Percentiles rank a stretch among this genome's conserved stretches.
Conservation (phyloP, 371 early-diverging fungal genomes). For the Coemansia sp. region DNA sequence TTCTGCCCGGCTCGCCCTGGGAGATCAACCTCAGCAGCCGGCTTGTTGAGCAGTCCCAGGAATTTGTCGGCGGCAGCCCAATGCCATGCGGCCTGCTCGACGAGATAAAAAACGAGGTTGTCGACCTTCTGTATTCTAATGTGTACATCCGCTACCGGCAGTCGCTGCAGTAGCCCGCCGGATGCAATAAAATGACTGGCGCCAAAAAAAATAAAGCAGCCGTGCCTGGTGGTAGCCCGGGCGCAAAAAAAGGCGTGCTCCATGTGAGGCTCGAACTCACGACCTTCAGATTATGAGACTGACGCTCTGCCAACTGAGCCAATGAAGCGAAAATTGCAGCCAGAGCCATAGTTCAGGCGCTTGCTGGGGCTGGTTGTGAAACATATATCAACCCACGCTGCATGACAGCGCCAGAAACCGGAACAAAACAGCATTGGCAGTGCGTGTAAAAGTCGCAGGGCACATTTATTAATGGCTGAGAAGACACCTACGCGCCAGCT, state of each 20-base stretch:
- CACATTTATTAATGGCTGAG: no score
- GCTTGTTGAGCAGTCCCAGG: conserved; percentile 7
- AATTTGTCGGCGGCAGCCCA: conserved; percentile 12
- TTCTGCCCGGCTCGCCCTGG: conserved; percentile 34
- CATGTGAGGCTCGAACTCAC: conserved; percentile 35
- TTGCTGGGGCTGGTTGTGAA: no score
- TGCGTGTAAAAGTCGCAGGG: no score
- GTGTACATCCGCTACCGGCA: conserved; percentile 37
- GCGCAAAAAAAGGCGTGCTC: conserved; percentile 4
- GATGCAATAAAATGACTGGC: neutral
- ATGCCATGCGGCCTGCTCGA: conserved; percentile 35
- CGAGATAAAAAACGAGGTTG: conserved; percentile 24
- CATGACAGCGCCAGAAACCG: no score
- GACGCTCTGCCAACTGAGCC: conserved; percentile 36
- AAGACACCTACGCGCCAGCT: neutral
- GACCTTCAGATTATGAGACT: conserved; percentile 36
- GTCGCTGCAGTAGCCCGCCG: neutral
- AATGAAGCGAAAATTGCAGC: conserved; percentile 12
- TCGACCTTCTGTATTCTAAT: conserved; percentile 35
- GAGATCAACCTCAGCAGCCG: conserved; percentile 24
- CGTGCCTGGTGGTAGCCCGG: neutral
- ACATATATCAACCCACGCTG: no score
- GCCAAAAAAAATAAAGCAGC: neutral
- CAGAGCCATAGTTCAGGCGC: no score
- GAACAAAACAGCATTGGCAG: no score